Percentiles rank a stretch among this genome's conserved stretches.
phyloP scores from a whole-genome alignment of 352 stramenopile genomes.

The Phytopythium boreale region DNA sequence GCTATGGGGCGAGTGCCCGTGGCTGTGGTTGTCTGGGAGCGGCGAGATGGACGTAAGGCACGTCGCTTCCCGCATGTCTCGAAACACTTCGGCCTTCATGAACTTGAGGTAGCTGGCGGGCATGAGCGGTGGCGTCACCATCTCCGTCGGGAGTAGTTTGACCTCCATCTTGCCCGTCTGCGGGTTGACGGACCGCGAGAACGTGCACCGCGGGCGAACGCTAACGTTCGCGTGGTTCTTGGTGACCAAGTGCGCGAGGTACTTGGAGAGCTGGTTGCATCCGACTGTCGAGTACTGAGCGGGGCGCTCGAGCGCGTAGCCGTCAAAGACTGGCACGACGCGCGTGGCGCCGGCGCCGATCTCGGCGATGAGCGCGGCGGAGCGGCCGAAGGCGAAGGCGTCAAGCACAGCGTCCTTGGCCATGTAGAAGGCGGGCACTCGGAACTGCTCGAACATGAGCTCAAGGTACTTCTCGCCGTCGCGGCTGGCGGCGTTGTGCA shows the following conservation, averaged over 20 bases:
- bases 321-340: conserved; percentile 90
- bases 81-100: conserved; percentile 60
- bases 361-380: conserved; percentile 86
- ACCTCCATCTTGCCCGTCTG: conserved; percentile 59
- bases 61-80: conserved; percentile 72
- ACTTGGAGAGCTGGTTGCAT: conserved; percentile 64
- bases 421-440: conserved; percentile 88
- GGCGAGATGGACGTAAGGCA: conserved; percentile 46
- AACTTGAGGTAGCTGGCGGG: conserved; percentile 73
- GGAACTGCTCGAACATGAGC: conserved; percentile 93
- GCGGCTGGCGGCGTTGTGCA: conserved; percentile 45
- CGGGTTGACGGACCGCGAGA: conserved; percentile 47
- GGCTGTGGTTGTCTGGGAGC: conserved; percentile 26
- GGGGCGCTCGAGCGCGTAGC: conserved; percentile 80
- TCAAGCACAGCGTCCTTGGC: conserved; percentile 88
- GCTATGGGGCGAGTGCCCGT: not conserved
- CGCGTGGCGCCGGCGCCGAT: conserved; percentile 82
- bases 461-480: conserved; percentile 83
- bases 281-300: conserved; percentile 75
- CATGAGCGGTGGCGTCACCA: conserved; percentile 46
- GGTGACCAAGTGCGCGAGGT: conserved; percentile 67
- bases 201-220: conserved; percentile 64
- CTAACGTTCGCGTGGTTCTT: conserved; percentile 32
- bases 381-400: conserved; percentile 89
- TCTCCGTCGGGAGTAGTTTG: conserved; percentile 29